Conservation (phyloP, 2,329 filamentous ascomycete genomes). For the Aspergillus ochraceoroseus region DNA sequence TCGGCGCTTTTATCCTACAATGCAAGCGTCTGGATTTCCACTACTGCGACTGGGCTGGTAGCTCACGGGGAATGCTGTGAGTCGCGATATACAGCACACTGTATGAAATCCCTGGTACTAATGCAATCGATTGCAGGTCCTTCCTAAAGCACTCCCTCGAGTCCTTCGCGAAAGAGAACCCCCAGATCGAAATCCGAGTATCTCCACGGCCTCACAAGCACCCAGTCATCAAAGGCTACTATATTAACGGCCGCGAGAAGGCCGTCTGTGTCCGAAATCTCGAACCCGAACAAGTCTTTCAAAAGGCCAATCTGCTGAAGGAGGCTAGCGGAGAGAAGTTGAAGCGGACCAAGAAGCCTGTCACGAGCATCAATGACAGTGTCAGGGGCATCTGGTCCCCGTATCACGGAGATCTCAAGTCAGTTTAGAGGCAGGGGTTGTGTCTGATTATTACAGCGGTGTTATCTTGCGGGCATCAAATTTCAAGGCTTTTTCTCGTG, state of each 20-base stretch:
- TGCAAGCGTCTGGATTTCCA: slow-evolving; percentile 94
- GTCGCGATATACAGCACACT: too few relatives aligned
- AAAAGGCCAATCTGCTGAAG: slow-evolving; percentile 60
- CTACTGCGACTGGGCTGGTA: slow-evolving; percentile 95
- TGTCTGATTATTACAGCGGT: slow-evolving; percentile 18
- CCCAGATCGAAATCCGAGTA: slow-evolving; percentile 84
- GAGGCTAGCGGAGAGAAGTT: slow-evolving; percentile 47
- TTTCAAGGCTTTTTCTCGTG: slow-evolving; percentile 18
- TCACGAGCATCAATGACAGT: slow-evolving; percentile 59
- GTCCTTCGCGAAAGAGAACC: slow-evolving; percentile 73
- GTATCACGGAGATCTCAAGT: slow-evolving; percentile 54
- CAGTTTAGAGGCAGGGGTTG: slow-evolving; percentile 38
- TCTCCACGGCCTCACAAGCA: slow-evolving; percentile 87
- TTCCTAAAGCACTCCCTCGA: slow-evolving; percentile 76
- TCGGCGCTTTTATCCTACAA: slow-evolving; percentile 93
- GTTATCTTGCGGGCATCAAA: slow-evolving; percentile 18
- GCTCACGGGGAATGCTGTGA: slow-evolving; percentile 91
- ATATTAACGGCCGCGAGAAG: slow-evolving; percentile 85
- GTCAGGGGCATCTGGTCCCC: slow-evolving; percentile 63
- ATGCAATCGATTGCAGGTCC: slow-evolving; percentile 48
- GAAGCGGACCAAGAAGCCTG: slow-evolving; percentile 54
- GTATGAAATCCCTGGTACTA: too few relatives aligned
- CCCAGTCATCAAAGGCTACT: slow-evolving; percentile 81
- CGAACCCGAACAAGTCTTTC: slow-evolving; percentile 69
- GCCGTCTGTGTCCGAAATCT: slow-evolving; percentile 85